Percentiles rank a stretch among this genome's conserved stretches.
phyloP scores from a whole-genome alignment of 192 early-diverging fungal species.

The Mortierella hygrophila region DNA sequence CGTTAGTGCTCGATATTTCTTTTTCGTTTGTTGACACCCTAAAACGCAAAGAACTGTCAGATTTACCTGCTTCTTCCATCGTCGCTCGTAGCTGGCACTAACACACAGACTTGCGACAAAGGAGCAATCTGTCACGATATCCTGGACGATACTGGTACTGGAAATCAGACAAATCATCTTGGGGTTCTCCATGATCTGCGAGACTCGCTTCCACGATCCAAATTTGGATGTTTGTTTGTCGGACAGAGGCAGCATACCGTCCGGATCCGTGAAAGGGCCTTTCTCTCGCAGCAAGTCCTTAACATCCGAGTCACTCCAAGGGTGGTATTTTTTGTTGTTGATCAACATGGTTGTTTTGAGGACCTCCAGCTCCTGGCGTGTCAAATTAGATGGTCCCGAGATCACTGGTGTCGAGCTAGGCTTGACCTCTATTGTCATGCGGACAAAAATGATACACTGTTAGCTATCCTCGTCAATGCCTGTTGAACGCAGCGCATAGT shows the following conservation, averaged over 20 bases:
- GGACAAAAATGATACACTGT: background rate
- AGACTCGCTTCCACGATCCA: conserved; percentile 86
- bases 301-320: conserved; percentile 23
- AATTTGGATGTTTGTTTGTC: conserved; percentile 80
- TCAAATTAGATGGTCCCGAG: conserved; percentile 35
- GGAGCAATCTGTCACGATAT: conserved; percentile 95
- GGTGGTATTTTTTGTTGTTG: conserved; percentile 48
- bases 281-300: conserved; percentile 40
- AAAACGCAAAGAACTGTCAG: background rate
- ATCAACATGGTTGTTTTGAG: conserved; percentile 52
- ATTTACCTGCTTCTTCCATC: conserved; percentile 76
- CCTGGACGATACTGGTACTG: conserved; percentile 79
- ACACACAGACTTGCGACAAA: conserved; percentile 95
- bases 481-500: background rate
- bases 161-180: conserved; percentile 78
- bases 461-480: background rate
- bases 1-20: background rate
- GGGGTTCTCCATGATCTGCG: conserved; percentile 76
- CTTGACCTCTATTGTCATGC: conserved; percentile 42
- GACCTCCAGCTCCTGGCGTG: conserved; percentile 35
- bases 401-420: conserved; percentile 41
- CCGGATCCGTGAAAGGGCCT: conserved; percentile 72
- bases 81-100: conserved; percentile 81
- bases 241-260: conserved; percentile 82
- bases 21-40: background rate